A percentile compares a stretch with the other conserved stretches of the same genome.
Evolutionary conservation across 2,329 filamentous ascomycete species (phyloP).

Genomic region (Thielaviopsis euricoi): DNA sequence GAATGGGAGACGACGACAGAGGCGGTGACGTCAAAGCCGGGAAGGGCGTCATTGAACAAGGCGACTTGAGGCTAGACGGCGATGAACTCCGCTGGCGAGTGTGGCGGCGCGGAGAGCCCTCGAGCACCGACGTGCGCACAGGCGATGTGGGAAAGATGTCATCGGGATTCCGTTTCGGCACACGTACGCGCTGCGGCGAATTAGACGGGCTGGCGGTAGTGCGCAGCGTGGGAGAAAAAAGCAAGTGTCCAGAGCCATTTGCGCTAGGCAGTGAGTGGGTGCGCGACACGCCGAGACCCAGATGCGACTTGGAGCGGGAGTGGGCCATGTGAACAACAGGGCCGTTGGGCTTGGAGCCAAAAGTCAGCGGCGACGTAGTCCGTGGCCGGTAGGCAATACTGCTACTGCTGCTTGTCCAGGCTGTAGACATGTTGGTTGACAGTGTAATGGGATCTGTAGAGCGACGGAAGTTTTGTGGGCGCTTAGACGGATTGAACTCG

Average conservation of each 20-base stretch:
- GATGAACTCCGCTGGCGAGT: constrained; percentile 33
- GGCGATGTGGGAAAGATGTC: constrained; percentile 41
- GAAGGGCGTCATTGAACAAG: constrained; percentile 16
- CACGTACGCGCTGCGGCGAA: constrained; percentile 35
- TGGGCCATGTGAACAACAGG: constrained; percentile 2
- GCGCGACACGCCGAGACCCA: constrained; percentile 36
- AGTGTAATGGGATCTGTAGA: constrained; percentile 40
- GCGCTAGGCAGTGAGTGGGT: constrained; percentile 49
- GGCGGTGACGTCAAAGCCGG: constrained; percentile 1
- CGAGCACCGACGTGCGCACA: constrained; percentile 37
- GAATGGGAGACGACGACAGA: constrained; percentile 11
- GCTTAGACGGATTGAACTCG: constrained; percentile 29
- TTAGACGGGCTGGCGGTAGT: constrained; percentile 34
- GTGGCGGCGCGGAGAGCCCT: constrained; percentile 29
- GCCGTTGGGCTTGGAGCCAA: background rate
- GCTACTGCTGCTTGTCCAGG: constrained; percentile 28
- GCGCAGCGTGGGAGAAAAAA: constrained; percentile 36
- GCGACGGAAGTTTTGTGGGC: constrained; percentile 37
- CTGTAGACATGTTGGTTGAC: constrained; percentile 32
- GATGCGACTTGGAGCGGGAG: constrained; percentile 10
- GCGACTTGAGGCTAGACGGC: constrained; percentile 24
- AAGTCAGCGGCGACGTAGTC: constrained; percentile 42
- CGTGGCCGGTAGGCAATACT: constrained; percentile 42
- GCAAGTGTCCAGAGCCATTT: constrained; percentile 40
- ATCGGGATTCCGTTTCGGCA: constrained; percentile 40